phyloP scores from a whole-genome alignment of 1,139 yeast species.

The Pichia sp. region DNA sequence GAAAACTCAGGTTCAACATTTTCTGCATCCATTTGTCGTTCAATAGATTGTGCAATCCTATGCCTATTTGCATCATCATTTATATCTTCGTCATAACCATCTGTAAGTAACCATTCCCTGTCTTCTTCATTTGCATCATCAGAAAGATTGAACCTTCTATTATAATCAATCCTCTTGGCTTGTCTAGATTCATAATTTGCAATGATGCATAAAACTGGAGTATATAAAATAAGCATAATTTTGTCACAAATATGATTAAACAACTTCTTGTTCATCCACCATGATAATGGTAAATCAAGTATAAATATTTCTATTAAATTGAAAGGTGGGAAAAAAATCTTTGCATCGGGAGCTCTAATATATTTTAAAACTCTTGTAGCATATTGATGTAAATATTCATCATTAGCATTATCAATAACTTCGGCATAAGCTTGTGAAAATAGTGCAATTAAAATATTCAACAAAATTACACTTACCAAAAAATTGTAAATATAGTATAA shows the following conservation, averaged over 20 bases:
- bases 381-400: slow-evolving; percentile 78
- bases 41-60: slow-evolving; percentile 31
- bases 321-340: slow-evolving; percentile 81
- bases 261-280: slow-evolving; percentile 29
- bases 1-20: slow-evolving; percentile 65
- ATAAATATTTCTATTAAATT: slow-evolving; percentile 61
- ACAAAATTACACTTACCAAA: slow-evolving; percentile 62
- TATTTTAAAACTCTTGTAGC: slow-evolving; percentile 80
- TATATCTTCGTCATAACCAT: slow-evolving; percentile 55
- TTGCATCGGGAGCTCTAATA: slow-evolving; percentile 83
- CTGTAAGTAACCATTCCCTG: slow-evolving; percentile 77
- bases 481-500: slow-evolving; percentile 74
- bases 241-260: slow-evolving; percentile 24
- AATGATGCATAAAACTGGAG: slow-evolving; percentile 58
- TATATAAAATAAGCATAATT: slow-evolving; percentile 60
- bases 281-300: slow-evolving; percentile 35
- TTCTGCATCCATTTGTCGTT: slow-evolving; percentile 57
- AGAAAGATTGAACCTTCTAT: slow-evolving; percentile 55
- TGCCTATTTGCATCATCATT: slow-evolving; percentile 29
- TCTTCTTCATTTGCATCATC: slow-evolving; percentile 82
- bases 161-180: slow-evolving; percentile 68
- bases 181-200: slow-evolving; percentile 57
- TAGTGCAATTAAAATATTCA: slow-evolving; percentile 78
- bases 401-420: slow-evolving; percentile 76
- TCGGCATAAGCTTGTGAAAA: slow-evolving; percentile 80